phyloP scores from a whole-genome alignment of 331 rosid species.

The Malus hybrid region DNA sequence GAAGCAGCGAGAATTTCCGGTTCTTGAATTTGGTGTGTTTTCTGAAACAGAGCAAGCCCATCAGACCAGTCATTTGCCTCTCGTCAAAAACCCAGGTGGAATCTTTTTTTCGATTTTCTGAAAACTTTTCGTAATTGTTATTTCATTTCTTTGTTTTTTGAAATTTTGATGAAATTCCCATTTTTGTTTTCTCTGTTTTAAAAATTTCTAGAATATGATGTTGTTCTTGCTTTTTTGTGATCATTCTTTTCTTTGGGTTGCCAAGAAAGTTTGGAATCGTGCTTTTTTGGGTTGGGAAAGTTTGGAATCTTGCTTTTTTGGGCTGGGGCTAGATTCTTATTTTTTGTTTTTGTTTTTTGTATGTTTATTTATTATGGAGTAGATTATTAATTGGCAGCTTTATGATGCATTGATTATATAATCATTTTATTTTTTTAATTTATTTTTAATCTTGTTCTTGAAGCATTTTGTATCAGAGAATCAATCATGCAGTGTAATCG shows the following conservation, averaged over 20 bases:
- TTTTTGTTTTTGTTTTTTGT: background rate
- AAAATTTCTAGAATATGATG: background rate
- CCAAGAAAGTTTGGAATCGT: background rate
- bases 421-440: background rate
- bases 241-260: background rate
- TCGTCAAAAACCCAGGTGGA: constrained; percentile 46
- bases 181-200: background rate
- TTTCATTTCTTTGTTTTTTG: background rate
- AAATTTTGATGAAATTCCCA: background rate
- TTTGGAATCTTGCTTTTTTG: too few species aligned
- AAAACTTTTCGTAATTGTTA: background rate
- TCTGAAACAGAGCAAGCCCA: constrained; percentile 18
- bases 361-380: background rate
- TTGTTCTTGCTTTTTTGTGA: background rate
- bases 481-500: too few species aligned
- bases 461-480: too few species aligned
- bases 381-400: background rate
- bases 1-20: constrained; percentile 24
- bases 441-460: background rate
- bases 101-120: background rate
- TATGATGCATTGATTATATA: background rate
- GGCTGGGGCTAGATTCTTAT: background rate
- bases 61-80: constrained; percentile 24
- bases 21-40: constrained; percentile 24
- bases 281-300: background rate